Base-by-base conservation (phyloP, 257 asterid genomes). In the Eucommia ulmoides region DNA sequence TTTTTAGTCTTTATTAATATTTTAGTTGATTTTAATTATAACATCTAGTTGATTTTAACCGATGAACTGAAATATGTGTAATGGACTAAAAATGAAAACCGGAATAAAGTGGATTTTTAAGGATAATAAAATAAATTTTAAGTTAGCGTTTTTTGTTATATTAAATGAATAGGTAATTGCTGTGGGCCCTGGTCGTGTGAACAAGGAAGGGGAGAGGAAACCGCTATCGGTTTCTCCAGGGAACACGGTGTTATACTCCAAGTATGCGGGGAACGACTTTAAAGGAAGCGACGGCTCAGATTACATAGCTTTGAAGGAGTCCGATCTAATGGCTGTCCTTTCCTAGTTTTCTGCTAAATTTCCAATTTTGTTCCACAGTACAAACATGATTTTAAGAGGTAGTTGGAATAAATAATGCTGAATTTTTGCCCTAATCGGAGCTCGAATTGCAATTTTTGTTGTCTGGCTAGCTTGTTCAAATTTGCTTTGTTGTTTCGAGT, bases 251-350 rank as follows among this genome's bases (percentile, higher is more conserved):
- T 52, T 89, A 63, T 84, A 80, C 63, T 89, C 97, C 23, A 89
- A 85, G 60, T 89, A 80, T 35, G 96, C 96, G 0, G 97, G 97
- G 26, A 85, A 75, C 41, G 97, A 85, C 21, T 85, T 85, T 71
- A 80, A 78, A 60, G 94, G 93, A 3, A 52, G 45, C 1, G 96
- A 89, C 63, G 97, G 94, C 5, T 65, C 82, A 0, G 82, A 78
- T 0, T 89, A 78, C 72, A 73, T 89, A 19, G 87, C 82, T 2
- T 62, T 89, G 52, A 71, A 93, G 53, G 92, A 76, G 18, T 53
- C 96, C 0, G 97, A 89, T 23, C 83, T 82, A 33, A 89, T 89
- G 75, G 97, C 94, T 5, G 52, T 89, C 16, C 85, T 84, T 23
- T 67, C 94, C 33, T 88, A 82, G 77, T 41, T 35, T 1, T 24